phyloP scores from a whole-genome alignment of 83 land plant genomes.

The Picea abies region DNA sequence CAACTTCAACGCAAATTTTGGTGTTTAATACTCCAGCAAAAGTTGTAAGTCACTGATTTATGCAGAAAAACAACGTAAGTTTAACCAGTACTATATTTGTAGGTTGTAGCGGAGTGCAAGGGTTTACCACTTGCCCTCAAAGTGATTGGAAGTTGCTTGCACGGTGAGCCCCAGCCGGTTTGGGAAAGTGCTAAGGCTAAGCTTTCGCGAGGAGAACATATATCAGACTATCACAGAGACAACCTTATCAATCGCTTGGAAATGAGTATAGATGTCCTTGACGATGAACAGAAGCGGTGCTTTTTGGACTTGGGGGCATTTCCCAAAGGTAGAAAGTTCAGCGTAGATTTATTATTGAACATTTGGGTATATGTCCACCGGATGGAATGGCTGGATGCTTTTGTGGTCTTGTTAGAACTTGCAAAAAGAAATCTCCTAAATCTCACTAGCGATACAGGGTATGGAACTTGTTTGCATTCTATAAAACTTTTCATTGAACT shows the following conservation, averaged over 20 bases:
- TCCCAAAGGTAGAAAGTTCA: conserved; percentile 58
- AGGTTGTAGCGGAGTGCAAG: neutral
- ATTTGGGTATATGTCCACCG: too few relatives aligned
- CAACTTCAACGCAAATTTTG: too few relatives aligned
- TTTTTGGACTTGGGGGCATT: conserved; percentile 65
- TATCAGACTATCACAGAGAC: conserved; percentile 25
- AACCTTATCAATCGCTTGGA: conserved; percentile 42
- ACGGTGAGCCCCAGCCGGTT: conserved; percentile 7
- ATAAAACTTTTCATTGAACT: too few relatives aligned
- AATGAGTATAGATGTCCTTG: conserved; percentile 33
- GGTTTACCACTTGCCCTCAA: conserved; percentile 16
- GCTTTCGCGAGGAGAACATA: conserved; percentile 40
- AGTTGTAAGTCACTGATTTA: too few relatives aligned
- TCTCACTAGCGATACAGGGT: conserved; percentile 35
- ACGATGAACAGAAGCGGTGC: conserved; percentile 37
- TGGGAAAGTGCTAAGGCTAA: conserved; percentile 50
- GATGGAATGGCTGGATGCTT: too few relatives aligned
- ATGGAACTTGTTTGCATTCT: neutral
- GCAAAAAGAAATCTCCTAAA: too few relatives aligned
- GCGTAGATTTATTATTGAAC: too few relatives aligned
- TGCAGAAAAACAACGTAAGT: too few relatives aligned
- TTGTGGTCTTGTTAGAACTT: too few relatives aligned
- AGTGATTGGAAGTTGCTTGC: too few relatives aligned
- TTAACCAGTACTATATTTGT: neutral
- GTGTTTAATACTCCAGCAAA: too few relatives aligned